phyloP scores from a whole-genome alignment of 2,329 filamentous ascomycete genomes.

The Pleurostoma richardsiae region DNA sequence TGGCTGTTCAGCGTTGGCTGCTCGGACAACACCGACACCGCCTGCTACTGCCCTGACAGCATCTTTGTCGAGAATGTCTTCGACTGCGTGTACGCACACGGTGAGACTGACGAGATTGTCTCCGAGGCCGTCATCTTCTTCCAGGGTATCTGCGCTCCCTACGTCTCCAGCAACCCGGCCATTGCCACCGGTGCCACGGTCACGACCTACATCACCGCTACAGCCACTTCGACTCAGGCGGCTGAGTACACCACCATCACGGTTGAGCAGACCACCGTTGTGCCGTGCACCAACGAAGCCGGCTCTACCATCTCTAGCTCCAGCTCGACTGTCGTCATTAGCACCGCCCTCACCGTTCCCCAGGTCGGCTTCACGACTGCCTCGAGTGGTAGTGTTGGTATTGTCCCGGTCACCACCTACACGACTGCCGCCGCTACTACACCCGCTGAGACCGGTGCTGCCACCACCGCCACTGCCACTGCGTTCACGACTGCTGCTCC shows the following conservation, averaged over 20 bases:
- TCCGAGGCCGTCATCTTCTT: conserved; percentile 74
- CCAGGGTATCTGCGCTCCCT: conserved; percentile 82
- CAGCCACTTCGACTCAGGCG: conserved; percentile 33
- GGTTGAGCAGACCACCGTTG: conserved; percentile 44
- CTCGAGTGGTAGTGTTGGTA: conserved; percentile 25
- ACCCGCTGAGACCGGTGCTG: conserved; percentile 12
- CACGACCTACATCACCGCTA: conserved; percentile 54
- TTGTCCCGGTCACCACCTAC: conserved; percentile 33
- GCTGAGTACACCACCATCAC: conserved; percentile 40
- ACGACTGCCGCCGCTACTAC: conserved; percentile 15
- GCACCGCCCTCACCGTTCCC: conserved; percentile 46
- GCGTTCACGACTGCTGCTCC: conserved; percentile 14
- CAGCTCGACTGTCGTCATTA: conserved; percentile 39
- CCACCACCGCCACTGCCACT: conserved; percentile 13
- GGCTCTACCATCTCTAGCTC: conserved; percentile 43
- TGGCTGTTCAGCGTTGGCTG: conserved; percentile 74
- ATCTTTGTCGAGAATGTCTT: conserved; percentile 76
- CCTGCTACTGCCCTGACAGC: conserved; percentile 81
- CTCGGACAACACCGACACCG: conserved; percentile 74
- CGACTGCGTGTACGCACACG: conserved; percentile 75
- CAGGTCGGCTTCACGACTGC: conserved; percentile 43
- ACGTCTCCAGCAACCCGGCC: conserved; percentile 72
- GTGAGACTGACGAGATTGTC: conserved; percentile 59
- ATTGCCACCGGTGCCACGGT: conserved; percentile 70
- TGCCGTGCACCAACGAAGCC: conserved; percentile 41